Base-by-base conservation (phyloP, 2,329 filamentous ascomycete genomes). In the Venturia oleaginea region DNA sequence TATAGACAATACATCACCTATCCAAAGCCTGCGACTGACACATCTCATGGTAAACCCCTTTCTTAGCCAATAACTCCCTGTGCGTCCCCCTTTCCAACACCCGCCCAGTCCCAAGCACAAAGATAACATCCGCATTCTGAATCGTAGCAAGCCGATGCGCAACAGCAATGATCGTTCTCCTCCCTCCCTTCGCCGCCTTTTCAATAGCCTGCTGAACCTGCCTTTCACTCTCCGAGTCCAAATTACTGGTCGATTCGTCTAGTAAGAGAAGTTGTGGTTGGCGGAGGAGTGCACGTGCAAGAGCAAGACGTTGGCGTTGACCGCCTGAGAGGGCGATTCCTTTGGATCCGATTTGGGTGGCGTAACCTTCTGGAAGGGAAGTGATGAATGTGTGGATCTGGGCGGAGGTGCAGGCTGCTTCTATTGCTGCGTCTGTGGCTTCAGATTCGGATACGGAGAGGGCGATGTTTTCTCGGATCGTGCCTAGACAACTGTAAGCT, bases 101-200 rank as follows among this genome's bases (percentile, higher is more conserved):
- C 54, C 65, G 70, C 0, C 71, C 72, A 63, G 70, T 62, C 1
- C 73, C 70, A 66, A 76, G 54, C 17, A 76, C 74, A 61, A 74
- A 75, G 30, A 76, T 75, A 3, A 72, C 63, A 68, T 76, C 72
- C 1, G 74, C 74, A 51, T 74, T 75, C 67, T 76, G 74, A 48
- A 76, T 70, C 51, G 74, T 76, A 13, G 73, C 73, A 7, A 76
- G 67, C 1, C 74, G 68, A 63, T 76, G 74, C 46, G 74, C 74
- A 48, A 76, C 72, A 13, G 72, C 72, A 32, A 76, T 66, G 2
- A 76, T 68, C 0, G 74, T 76, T 38, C 68, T 64, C 2, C 64
- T 65, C 30, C 92, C 93, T 30, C 92, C 93, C 2, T 68, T 71
- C 0, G 72, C 69, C 3, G 69, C 71, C 8, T 69, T 63, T 65